Evolutionary conservation across 257 asterid species (phyloP).

Genomic region (Capsicum rhomboideum): DNA sequence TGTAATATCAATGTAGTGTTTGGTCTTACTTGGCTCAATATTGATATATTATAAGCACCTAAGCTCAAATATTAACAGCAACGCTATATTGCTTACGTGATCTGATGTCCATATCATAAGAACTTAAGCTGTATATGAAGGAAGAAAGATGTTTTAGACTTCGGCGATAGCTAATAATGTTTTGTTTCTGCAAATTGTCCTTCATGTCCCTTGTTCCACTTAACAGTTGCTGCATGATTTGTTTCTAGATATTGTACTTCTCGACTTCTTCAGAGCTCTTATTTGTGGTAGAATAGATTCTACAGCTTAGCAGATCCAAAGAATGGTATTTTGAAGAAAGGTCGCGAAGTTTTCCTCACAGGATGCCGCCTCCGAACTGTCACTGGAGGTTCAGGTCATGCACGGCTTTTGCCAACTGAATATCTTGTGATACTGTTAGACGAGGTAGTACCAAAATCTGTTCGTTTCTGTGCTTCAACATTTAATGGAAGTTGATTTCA

Average conservation of each 20-base stretch:
- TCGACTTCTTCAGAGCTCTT: conserved; percentile 9
- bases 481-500: background rate
- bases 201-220: background rate
- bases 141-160: background rate
- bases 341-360: conserved; percentile 78
- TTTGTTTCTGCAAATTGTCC: background rate
- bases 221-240: background rate
- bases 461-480: background rate
- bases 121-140: background rate
- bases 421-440: conserved; percentile 73
- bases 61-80: background rate
- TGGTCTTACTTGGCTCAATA: background rate
- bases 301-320: conserved; percentile 68
- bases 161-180: background rate
- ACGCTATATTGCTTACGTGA: background rate
- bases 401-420: conserved; percentile 91
- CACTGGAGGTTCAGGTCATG: conserved; percentile 32
- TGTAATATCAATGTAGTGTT: background rate
- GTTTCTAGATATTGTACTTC: background rate
- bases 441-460: conserved; percentile 42
- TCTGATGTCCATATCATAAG: background rate
- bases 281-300: conserved; percentile 50
- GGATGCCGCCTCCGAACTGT: conserved; percentile 87
- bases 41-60: background rate
- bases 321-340: conserved; percentile 73